Evolutionary conservation across 2,329 filamentous ascomycete species (phyloP), one percentile per base, ranked within the genome.

Genomic region (Lecanicillium sp.): DNA sequence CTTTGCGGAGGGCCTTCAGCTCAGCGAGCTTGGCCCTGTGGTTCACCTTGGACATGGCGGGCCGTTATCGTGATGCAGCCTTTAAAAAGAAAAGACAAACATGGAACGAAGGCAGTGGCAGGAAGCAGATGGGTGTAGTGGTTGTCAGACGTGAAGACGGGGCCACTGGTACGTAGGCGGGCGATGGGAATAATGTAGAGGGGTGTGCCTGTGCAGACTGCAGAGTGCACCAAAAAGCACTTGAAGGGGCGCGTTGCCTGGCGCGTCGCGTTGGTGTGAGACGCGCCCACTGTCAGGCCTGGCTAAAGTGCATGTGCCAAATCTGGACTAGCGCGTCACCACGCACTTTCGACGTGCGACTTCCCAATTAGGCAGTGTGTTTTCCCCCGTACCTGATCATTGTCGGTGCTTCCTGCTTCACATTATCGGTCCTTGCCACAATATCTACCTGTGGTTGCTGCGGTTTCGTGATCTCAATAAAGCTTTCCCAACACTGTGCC

Each of bases 1-100:
- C 81, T 59, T 87, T 82, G 61, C 90, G 86, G 56, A 95, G 79
- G 63, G 87, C 90, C 60, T 81, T 81, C 55, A 97, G 79, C 75
- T 95, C 87, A 44, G 87, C 90, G 60, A 84, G 75, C 69, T 73
- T 79, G 55, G 72, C 70, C 56, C 75, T 61, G 53, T 65, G 62
- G 44, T 64, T 56, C 55, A 56, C 55, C 59, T 63, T 66, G 51
- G 66, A 61, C 67, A 69, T 69, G 56, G 52, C 55, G 54, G 26
- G 26, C 41, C n/a, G 47, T 32, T 19, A 35, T 44, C 10, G n/a
- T 37, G 21, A 15, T 26, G 27, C 36, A 27, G 33, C 47, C 20
- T 24, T 39, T 32, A 38, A 14, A 14, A 17, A 32, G 19, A 38
- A 43, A 37, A 38, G 15, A n/a, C 19, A 26, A 43, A 11, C 46